Evolutionary conservation across 2,329 filamentous ascomycete genomes (phyloP).

Genomic region (Pseudopithomyces maydicus): DNA sequence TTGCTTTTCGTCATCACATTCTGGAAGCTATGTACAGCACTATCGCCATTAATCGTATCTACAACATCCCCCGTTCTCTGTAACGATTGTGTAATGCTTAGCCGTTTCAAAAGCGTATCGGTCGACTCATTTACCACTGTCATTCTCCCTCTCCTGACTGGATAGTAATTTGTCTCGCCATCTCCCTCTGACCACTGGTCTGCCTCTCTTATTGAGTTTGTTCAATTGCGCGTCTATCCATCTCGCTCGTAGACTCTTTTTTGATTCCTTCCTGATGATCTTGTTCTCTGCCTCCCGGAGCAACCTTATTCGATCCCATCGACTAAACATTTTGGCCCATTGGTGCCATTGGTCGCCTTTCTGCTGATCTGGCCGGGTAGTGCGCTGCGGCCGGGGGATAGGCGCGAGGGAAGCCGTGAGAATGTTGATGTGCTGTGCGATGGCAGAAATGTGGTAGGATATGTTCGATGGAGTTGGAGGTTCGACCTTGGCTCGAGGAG

Average conservation of each 20-base stretch:
- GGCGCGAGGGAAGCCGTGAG: not conserved
- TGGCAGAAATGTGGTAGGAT: not conserved
- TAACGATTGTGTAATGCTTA: too few species aligned
- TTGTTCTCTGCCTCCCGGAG: not conserved
- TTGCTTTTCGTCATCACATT: too few species aligned
- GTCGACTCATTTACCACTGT: too few species aligned
- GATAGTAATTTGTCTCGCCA: not conserved
- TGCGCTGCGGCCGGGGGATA: not conserved
- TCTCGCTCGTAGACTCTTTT: not conserved
- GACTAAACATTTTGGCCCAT: conserved; percentile 1
- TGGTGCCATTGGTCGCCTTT: not conserved
- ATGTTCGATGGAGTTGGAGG: not conserved
- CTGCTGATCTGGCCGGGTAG: not conserved
- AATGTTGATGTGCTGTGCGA: not conserved
- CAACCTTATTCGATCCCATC: not conserved
- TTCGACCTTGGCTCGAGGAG: not conserved
- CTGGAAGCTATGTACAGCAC: too few species aligned
- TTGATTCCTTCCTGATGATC: not conserved
- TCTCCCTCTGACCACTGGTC: not conserved
- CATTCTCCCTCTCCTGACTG: not conserved
- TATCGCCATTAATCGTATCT: too few species aligned
- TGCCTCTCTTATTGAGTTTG: not conserved
- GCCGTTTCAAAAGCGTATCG: too few species aligned
- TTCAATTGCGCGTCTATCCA: not conserved
- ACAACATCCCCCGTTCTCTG: not conserved